Conservation (phyloP, 2,329 filamentous ascomycete species). For the Elsinoe fawcettii region DNA sequence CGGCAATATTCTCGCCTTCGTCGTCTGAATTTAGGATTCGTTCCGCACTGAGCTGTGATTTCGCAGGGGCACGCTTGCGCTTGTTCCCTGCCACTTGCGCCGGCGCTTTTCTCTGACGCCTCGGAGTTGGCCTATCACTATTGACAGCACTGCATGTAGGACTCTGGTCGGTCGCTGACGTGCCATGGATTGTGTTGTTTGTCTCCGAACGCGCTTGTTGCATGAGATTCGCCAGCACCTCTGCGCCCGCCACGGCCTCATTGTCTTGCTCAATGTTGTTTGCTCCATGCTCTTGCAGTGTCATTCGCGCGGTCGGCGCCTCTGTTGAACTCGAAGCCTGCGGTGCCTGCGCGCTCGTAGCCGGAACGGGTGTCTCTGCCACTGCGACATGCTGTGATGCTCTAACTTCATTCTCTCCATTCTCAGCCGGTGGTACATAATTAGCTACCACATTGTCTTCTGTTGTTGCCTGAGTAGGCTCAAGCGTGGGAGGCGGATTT, state of each 20-base stretch:
- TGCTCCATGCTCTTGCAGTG: neutral
- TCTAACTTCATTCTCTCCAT: neutral
- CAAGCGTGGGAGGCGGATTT: constrained; percentile 14
- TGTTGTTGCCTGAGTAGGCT: neutral
- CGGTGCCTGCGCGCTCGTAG: neutral
- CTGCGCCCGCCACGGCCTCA: neutral
- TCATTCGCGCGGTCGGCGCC: neutral
- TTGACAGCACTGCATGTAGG: neutral
- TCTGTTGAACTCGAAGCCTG: neutral
- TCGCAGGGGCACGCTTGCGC: constrained; percentile 10
- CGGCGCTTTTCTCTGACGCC: neutral
- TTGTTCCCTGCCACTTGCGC: constrained; percentile 4
- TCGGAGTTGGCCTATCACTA: neutral
- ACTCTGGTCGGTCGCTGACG: neutral
- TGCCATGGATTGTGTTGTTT: neutral
- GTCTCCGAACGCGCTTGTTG: neutral
- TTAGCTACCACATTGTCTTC: neutral
- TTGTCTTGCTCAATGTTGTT: neutral
- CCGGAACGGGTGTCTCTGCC: neutral
- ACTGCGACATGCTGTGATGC: neutral
- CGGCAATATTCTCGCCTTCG: neutral
- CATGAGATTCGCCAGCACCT: neutral
- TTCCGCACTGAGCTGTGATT: neutral
- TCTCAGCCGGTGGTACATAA: neutral
- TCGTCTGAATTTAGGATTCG: neutral